These are phyloP conservation scores for Oryza glaberrima DNA, from an alignment of 176 grass and related monocot species.

Conservation along the genomic window DNA sequence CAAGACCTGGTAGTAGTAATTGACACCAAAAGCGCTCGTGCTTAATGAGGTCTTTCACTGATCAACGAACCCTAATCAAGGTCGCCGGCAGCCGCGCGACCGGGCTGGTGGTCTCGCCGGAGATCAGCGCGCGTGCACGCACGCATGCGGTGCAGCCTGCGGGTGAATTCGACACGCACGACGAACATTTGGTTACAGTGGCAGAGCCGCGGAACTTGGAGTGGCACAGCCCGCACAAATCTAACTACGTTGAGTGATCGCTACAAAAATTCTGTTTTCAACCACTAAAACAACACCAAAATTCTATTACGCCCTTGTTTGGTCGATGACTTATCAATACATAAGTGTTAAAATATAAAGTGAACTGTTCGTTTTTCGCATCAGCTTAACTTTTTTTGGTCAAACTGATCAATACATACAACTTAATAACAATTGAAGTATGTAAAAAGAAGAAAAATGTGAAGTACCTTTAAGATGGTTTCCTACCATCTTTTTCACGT, in stretches of 20 bases:
- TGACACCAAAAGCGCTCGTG: neutral
- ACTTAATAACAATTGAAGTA: too few species aligned
- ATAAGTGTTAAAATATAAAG: too few species aligned
- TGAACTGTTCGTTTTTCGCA: too few species aligned
- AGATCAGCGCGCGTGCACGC: neutral
- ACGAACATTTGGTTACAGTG: neutral
- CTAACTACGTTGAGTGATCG: too few species aligned
- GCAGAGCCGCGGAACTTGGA: too few species aligned
- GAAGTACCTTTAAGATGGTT: neutral
- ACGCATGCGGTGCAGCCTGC: neutral
- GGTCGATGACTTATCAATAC: neutral
- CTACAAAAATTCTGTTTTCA: too few species aligned
- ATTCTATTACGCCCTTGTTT: too few species aligned
- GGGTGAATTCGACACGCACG: constrained; percentile 17
- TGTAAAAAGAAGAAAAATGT: too few species aligned
- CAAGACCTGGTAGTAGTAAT: neutral
- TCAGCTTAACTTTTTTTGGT: too few species aligned
- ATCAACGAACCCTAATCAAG: neutral
- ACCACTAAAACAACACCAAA: too few species aligned
- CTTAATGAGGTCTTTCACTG: neutral
- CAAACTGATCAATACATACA: too few species aligned
- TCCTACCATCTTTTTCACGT: constrained; percentile 31
- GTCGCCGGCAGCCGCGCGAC: constrained; percentile 15
- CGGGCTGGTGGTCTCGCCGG: constrained; percentile 33
- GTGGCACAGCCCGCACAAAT: too few species aligned